Conservation (phyloP, 805 yeast species). For the Wickerhamiella lipophila region DNA sequence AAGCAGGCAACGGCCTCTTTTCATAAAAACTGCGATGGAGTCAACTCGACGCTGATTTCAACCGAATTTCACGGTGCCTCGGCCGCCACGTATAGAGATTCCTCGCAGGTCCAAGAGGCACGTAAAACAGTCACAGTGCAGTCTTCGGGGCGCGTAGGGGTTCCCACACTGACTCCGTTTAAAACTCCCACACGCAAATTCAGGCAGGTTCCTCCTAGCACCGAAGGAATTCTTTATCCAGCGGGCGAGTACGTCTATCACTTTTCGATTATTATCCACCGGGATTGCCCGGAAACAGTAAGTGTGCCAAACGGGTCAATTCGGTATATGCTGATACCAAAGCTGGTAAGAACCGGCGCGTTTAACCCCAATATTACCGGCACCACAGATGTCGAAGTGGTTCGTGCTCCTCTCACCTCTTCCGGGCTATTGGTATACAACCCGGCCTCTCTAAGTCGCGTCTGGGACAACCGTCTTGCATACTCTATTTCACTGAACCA, state of each 20-base stretch:
- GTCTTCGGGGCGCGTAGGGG: neutral
- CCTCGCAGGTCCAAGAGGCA: conserved; percentile 10
- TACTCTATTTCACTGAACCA: conserved; percentile 72
- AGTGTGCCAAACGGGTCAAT: conserved; percentile 64
- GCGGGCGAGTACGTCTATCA: conserved; percentile 78
- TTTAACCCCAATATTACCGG: conserved; percentile 59
- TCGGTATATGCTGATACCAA: conserved; percentile 46
- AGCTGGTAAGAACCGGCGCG: conserved; percentile 55
- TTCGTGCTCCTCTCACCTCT: conserved; percentile 58
- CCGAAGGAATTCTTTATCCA: conserved; percentile 33
- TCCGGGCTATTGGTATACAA: conserved; percentile 65
- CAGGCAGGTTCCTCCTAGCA: conserved; percentile 14
- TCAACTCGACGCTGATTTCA: conserved; percentile 22
- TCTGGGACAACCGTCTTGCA: conserved; percentile 73
- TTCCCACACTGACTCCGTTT: conserved; percentile 21
- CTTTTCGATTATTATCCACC: conserved; percentile 67
- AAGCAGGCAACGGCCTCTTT: conserved; percentile 16
- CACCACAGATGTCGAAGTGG: conserved; percentile 43
- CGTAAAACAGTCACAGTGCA: conserved; percentile 6
- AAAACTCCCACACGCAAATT: conserved; percentile 19
- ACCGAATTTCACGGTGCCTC: conserved; percentile 29
- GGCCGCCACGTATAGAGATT: conserved; percentile 19
- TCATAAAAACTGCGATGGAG: conserved; percentile 15
- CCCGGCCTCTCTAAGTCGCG: conserved; percentile 65
- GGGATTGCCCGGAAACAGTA: conserved; percentile 63